Conservation (phyloP, 768 basidiomycete species). For the Mrakia hoshinonis region DNA sequence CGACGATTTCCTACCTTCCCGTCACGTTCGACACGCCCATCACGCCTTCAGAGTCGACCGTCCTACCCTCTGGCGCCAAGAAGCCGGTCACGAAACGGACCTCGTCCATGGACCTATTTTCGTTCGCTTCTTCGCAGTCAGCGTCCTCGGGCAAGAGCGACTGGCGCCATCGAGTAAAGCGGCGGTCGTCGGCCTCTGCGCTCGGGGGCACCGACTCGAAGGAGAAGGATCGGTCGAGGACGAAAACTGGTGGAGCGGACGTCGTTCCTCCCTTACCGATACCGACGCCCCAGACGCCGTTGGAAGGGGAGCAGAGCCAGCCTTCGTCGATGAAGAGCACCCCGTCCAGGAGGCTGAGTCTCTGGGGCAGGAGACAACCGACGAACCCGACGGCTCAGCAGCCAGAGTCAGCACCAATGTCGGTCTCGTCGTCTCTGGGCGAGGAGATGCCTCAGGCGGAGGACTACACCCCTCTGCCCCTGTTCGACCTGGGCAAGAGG, state of each 20-base stretch:
- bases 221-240: background rate
- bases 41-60: background rate
- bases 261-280: background rate
- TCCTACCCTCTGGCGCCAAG: background rate
- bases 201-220: background rate
- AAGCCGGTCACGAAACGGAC: background rate
- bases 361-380: background rate
- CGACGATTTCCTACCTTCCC: background rate
- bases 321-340: background rate
- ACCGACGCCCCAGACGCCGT: background rate
- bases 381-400: background rate
- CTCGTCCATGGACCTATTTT: conserved; percentile 2
- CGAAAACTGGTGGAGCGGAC: background rate
- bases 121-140: background rate
- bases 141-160: background rate
- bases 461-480: background rate
- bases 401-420: background rate
- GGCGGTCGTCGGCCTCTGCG: background rate
- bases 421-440: background rate
- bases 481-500: conserved; percentile 6
- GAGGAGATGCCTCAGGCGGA: background rate
- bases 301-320: background rate
- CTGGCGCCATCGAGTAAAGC: background rate
- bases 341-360: background rate
- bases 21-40: background rate